These are phyloP conservation scores for Aspergillus asperescens DNA, from an alignment of 495 filamentous ascomycete species.

Conservation along the genomic window DNA sequence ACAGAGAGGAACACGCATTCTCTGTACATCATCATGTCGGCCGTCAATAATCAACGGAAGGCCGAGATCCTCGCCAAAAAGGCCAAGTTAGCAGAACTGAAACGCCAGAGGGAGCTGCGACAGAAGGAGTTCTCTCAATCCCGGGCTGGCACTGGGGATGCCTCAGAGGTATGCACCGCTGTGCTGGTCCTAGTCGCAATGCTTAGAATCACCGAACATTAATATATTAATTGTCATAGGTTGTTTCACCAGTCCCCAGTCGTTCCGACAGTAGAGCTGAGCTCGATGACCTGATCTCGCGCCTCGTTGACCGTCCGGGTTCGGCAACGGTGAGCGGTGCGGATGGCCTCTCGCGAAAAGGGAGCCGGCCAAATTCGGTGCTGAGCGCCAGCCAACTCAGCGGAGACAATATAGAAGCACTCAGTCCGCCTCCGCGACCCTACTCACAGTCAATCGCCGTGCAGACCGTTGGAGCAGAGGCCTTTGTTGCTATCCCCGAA, in stretches of 20 bases:
- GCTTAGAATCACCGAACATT: background rate
- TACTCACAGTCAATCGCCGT: constrained; percentile 49
- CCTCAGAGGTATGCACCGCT: constrained; percentile 43
- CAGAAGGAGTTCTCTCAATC: constrained; percentile 62
- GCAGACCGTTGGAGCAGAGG: constrained; percentile 64
- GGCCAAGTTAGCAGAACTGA: constrained; percentile 92
- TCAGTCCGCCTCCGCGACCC: constrained; percentile 33
- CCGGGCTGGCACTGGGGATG: constrained; percentile 59
- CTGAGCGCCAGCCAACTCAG: constrained; percentile 70
- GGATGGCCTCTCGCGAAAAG: constrained; percentile 60
- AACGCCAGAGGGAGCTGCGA: constrained; percentile 79
- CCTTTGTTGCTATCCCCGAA: constrained; percentile 65
- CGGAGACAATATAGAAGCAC: constrained; percentile 57
- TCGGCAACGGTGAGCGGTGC: constrained; percentile 62
- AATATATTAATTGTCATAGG: constrained; percentile 34
- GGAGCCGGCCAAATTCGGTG: constrained; percentile 79
- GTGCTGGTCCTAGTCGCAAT: background rate
- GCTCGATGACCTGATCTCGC: constrained; percentile 76
- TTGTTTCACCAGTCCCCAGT: constrained; percentile 61
- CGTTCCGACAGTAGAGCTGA: constrained; percentile 69
- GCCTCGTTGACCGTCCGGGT: constrained; percentile 69
- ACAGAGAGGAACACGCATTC: background rate
- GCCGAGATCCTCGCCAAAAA: constrained; percentile 93
- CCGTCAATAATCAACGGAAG: constrained; percentile 70
- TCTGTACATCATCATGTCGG: constrained; percentile 25